Conservation (phyloP, 371 early-diverging fungal genomes). For the Parasitella parasitica region DNA sequence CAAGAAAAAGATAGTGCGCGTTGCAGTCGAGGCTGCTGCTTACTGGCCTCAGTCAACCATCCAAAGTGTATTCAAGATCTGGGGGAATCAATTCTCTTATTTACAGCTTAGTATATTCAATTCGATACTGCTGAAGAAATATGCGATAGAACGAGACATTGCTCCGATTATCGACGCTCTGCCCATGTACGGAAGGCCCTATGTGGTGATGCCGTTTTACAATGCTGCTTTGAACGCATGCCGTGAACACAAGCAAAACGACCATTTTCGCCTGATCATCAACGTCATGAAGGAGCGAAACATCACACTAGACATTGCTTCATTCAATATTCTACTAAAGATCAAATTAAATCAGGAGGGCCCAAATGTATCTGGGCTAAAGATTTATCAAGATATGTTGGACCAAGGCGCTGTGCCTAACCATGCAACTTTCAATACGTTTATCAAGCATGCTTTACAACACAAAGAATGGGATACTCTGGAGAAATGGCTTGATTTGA, state of each 20-base stretch:
- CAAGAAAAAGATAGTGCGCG: not conserved
- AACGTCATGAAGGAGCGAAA: slow-evolving; percentile 21
- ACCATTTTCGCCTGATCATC: slow-evolving; percentile 25
- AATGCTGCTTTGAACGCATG: slow-evolving; percentile 27
- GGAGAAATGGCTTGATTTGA: slow-evolving; percentile 25
- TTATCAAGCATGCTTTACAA: slow-evolving; percentile 26
- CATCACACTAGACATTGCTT: slow-evolving; percentile 24
- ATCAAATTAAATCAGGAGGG: slow-evolving; percentile 7
- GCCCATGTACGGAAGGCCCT: not conserved
- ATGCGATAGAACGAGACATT: slow-evolving; percentile 3
- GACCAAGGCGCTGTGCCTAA: slow-evolving; percentile 22
- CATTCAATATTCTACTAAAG: slow-evolving; percentile 34
- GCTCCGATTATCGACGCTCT: slow-evolving; percentile 1
- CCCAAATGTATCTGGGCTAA: not conserved
- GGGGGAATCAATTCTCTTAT: not conserved
- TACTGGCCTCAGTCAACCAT: slow-evolving; percentile 4
- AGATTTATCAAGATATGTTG: slow-evolving; percentile 23
- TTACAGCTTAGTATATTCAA: slow-evolving; percentile 9
- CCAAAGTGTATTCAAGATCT: not conserved
- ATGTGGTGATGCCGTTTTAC: slow-evolving; percentile 15
- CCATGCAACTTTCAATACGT: slow-evolving; percentile 38
- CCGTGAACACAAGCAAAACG: slow-evolving; percentile 5
- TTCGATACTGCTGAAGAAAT: not conserved
- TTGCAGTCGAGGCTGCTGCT: slow-evolving; percentile 4
- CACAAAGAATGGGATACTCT: slow-evolving; percentile 26